phyloP scores from a whole-genome alignment of 805 yeast genomes.

The Starmera amethionina region DNA sequence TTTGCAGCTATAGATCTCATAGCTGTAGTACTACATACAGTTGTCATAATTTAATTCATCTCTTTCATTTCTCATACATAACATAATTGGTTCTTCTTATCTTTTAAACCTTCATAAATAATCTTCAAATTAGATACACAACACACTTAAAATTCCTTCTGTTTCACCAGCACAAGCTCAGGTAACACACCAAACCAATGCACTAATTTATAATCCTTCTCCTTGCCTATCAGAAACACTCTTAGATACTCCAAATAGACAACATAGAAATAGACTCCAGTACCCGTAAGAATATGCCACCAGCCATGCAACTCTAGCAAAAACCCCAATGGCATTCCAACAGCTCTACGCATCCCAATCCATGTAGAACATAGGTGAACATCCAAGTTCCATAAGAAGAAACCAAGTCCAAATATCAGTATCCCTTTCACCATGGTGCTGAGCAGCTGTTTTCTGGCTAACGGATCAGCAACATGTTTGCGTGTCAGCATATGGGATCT shows the following conservation, averaged over 20 bases:
- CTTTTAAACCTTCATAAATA: no score
- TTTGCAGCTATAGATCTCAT: no score
- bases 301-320: slow-evolving; percentile 90
- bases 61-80: no score
- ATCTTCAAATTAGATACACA: no score
- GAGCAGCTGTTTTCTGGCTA: slow-evolving; percentile 39
- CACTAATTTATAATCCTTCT: slow-evolving; percentile 43
- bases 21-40: no score
- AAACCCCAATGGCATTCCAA: slow-evolving; percentile 82
- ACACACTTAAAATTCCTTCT: not conserved
- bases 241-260: slow-evolving; percentile 71
- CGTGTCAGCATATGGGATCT: slow-evolving; percentile 45
- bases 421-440: slow-evolving; percentile 52
- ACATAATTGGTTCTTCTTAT: no score
- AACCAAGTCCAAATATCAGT: slow-evolving; percentile 59
- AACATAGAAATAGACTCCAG: slow-evolving; percentile 80
- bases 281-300: slow-evolving; percentile 90
- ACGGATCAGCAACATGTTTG: slow-evolving; percentile 39
- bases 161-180: slow-evolving; percentile 22
- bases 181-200: slow-evolving; percentile 55
- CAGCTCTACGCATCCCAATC: slow-evolving; percentile 44
- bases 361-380: slow-evolving; percentile 64
- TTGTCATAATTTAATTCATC: no score
- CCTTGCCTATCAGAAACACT: slow-evolving; percentile 50
- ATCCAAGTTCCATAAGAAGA: slow-evolving; percentile 82